Evolutionary conservation across 2,329 filamentous ascomycete species (phyloP).

Genomic region (Calonectria fujianensis): DNA sequence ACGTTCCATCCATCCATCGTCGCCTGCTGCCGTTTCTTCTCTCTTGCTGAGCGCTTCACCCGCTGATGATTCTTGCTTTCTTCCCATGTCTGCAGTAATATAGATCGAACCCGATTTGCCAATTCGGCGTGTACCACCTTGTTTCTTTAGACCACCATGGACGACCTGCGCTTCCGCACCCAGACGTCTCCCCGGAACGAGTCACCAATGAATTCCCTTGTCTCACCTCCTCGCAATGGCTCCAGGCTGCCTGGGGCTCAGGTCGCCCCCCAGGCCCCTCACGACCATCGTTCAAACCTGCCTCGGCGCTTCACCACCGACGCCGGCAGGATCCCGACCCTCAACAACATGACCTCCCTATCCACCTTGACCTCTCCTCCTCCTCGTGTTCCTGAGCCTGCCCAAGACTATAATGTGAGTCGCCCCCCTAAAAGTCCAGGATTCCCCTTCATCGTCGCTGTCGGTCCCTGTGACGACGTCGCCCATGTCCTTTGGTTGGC

Average conservation of each 20-base stretch:
- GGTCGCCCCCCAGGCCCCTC: constrained; percentile 62
- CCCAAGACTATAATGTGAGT: constrained; percentile 70
- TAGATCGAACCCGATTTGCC: constrained; percentile 58
- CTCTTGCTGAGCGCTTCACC: constrained; percentile 47
- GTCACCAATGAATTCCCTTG: constrained; percentile 82
- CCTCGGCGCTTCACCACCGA: constrained; percentile 97
- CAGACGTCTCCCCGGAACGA: constrained; percentile 88
- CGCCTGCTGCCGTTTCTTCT: constrained; percentile 53
- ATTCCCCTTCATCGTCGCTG: constrained; percentile 2
- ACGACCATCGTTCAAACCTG: constrained; percentile 85
- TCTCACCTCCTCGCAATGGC: constrained; percentile 83
- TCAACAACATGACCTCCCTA: constrained; percentile 68
- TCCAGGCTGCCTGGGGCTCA: constrained; percentile 76
- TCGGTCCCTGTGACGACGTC: constrained; percentile 5
- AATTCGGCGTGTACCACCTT: constrained; percentile 64
- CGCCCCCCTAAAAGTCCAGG: constrained; percentile 23
- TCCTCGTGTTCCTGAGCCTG: constrained; percentile 67
- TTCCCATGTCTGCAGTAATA: constrained; percentile 61
- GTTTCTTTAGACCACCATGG: constrained; percentile 72
- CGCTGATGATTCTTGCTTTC: constrained; percentile 58
- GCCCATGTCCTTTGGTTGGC: constrained; percentile 34
- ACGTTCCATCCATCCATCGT: constrained; percentile 57
- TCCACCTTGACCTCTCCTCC: constrained; percentile 67
- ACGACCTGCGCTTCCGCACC: constrained; percentile 86
- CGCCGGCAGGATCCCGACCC: constrained; percentile 86